Percentiles rank a stretch among this genome's conserved stretches.
phyloP scores from a whole-genome alignment of 495 filamentous ascomycete genomes.

The Annulohypoxylon bovei region DNA sequence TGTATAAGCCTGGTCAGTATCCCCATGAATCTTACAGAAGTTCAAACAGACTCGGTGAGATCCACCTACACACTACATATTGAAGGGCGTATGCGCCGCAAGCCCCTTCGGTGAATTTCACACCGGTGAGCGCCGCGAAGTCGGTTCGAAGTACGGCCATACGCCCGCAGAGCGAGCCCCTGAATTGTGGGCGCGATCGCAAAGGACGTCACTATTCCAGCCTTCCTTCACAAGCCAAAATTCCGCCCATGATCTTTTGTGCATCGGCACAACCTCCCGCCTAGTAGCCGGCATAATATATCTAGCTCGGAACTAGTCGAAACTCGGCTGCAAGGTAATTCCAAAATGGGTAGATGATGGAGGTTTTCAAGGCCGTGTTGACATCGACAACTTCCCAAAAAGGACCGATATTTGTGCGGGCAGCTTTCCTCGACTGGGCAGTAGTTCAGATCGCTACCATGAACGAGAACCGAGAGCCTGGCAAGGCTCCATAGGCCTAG shows the following conservation, averaged over 20 bases:
- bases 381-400: constrained; percentile 37
- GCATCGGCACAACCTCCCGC: constrained; percentile 1
- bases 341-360: constrained; percentile 30
- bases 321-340: constrained; percentile 3
- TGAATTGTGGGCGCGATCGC: not conserved
- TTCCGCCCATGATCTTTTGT: not conserved
- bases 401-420: constrained; percentile 36
- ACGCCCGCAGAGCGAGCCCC: constrained; percentile 8
- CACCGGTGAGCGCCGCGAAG: constrained; percentile 27
- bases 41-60: constrained; percentile 20
- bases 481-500: constrained; percentile 35
- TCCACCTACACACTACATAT: constrained; percentile 13
- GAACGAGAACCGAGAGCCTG: constrained; percentile 30
- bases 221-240: constrained; percentile 11
- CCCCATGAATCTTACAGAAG: not conserved
- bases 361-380: constrained; percentile 9
- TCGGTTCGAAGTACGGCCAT: constrained; percentile 10
- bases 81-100: constrained; percentile 1
- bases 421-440: constrained; percentile 23
- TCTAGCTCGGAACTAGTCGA: constrained; percentile 26
- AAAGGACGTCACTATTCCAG: constrained; percentile 2
- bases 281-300: constrained; percentile 15
- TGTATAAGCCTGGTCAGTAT: not conserved
- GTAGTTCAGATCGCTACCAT: constrained; percentile 29
- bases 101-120: constrained; percentile 20